Evolutionary conservation across 257 asterid species (phyloP).

Genomic region (Rauvolfia tetraphylla): DNA sequence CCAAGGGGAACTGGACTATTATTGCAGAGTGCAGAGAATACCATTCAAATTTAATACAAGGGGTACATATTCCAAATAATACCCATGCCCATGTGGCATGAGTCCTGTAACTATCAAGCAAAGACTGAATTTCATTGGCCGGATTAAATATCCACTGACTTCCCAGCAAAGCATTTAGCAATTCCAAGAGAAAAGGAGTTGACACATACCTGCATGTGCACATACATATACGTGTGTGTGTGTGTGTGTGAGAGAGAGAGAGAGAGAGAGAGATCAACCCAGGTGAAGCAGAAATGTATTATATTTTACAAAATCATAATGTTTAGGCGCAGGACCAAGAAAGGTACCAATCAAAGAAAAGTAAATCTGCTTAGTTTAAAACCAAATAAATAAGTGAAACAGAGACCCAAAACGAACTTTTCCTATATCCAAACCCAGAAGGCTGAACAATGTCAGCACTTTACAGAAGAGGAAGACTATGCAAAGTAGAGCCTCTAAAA

Average conservation of each 20-base stretch:
- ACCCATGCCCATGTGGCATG: neutral
- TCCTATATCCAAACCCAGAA: neutral
- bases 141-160: neutral
- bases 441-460: neutral
- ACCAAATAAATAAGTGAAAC: neutral
- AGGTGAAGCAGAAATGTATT: too few relatives aligned
- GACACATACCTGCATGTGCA: neutral
- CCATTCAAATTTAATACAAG: neutral
- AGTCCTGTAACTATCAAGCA: neutral
- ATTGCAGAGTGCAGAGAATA: neutral
- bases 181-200: neutral
- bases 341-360: neutral
- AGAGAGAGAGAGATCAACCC: neutral
- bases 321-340: neutral
- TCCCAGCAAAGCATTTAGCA: neutral
- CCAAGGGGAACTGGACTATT: neutral
- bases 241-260: neutral
- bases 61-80: neutral
- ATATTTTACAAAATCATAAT: too few relatives aligned
- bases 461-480: neutral
- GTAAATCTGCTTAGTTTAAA: neutral
- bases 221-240: neutral
- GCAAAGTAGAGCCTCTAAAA: neutral
- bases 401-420: neutral
- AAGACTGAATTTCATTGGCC: neutral